phyloP scores from a whole-genome alignment of 306 rosid genomes.

The Hippophae gyantsensis region DNA sequence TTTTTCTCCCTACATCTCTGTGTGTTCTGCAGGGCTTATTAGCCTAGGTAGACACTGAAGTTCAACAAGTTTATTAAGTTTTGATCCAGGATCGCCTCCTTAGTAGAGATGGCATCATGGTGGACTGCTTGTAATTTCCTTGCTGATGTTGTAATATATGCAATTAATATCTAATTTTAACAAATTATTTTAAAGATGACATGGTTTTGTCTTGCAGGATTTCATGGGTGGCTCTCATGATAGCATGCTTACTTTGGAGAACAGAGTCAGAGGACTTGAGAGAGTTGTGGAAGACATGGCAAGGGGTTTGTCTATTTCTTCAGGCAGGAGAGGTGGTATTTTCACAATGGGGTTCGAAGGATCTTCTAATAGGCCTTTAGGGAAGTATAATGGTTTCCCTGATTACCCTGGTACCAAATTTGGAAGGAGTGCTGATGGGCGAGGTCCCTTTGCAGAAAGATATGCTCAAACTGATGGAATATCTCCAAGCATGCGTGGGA shows the following conservation, averaged over 20 bases:
- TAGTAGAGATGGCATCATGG: too few relatives aligned
- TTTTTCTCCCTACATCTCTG: too few relatives aligned
- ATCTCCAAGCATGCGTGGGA: conserved; percentile 61
- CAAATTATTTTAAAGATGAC: conserved; percentile 14
- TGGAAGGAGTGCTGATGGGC: conserved; percentile 79
- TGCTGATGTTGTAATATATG: conserved; percentile 43
- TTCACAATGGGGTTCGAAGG: conserved; percentile 74
- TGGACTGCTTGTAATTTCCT: conserved; percentile 22
- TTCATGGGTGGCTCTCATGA: conserved; percentile 99
- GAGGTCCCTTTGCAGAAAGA: conserved; percentile 60
- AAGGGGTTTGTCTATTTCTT: conserved; percentile 73
- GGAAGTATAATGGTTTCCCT: conserved; percentile 70
- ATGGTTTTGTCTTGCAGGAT: conserved; percentile 48
- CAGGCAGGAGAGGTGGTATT: conserved; percentile 68
- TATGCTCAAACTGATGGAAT: conserved; percentile 68
- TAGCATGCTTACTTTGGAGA: conserved; percentile 89
- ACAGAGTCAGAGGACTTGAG: conserved; percentile 95
- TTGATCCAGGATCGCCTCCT: too few relatives aligned
- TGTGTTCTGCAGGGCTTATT: too few relatives aligned
- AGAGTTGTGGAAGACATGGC: conserved; percentile 97
- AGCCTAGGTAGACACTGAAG: too few relatives aligned
- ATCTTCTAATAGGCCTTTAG: conserved; percentile 50
- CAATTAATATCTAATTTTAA: conserved; percentile 11
- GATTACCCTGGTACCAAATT: conserved; percentile 66
- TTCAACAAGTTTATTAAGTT: too few relatives aligned